These are phyloP conservation scores for Coniochaeta sp. DNA, from an alignment of 2,329 filamentous ascomycete genomes.

Conservation along the genomic window DNA sequence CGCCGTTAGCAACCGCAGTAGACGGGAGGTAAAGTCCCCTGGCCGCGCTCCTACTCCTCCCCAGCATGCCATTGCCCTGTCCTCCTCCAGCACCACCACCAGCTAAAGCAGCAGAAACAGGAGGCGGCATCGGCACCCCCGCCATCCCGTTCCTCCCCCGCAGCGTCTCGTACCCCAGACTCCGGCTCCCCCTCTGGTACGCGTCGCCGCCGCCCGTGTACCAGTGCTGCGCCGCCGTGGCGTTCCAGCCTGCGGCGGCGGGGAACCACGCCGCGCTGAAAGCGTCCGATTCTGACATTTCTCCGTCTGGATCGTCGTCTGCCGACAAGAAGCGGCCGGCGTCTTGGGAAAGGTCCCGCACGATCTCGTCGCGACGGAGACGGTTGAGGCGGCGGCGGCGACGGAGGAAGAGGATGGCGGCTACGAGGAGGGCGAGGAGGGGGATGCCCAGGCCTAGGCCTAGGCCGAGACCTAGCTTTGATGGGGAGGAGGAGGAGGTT, in stretches of 20 bases:
- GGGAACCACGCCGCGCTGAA: conserved; percentile 18
- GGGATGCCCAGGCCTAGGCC: conserved; percentile 59
- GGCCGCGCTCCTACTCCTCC: conserved; percentile 19
- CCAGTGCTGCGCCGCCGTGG: conserved; percentile 26
- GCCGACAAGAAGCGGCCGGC: conserved; percentile 34
- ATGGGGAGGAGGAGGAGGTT: conserved; percentile 20
- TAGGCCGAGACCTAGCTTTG: conserved; percentile 52
- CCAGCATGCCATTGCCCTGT: too few species aligned
- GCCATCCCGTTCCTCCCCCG: conserved; percentile 16
- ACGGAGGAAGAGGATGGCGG: conserved; percentile 31
- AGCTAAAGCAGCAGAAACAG: conserved; percentile 1
- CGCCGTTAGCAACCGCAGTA: conserved; percentile 11
- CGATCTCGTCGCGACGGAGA: conserved; percentile 33
- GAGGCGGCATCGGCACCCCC: conserved; percentile 10
- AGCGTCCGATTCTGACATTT: conserved; percentile 37
- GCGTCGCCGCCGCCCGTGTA: conserved; percentile 38
- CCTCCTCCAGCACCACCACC: too few species aligned
- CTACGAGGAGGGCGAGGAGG: conserved; percentile 37
- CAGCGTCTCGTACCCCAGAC: conserved; percentile 44
- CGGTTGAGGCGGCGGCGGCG: conserved; percentile 40
- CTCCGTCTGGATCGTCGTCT: conserved; percentile 25
- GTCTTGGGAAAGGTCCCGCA: conserved; percentile 43
- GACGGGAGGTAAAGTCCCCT: conserved; percentile 29
- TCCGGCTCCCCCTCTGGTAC: conserved; percentile 29
- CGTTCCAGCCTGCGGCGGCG: conserved; percentile 19